phyloP scores from a whole-genome alignment of 768 basidiomycete genomes.

The Chalciporus chontae region DNA sequence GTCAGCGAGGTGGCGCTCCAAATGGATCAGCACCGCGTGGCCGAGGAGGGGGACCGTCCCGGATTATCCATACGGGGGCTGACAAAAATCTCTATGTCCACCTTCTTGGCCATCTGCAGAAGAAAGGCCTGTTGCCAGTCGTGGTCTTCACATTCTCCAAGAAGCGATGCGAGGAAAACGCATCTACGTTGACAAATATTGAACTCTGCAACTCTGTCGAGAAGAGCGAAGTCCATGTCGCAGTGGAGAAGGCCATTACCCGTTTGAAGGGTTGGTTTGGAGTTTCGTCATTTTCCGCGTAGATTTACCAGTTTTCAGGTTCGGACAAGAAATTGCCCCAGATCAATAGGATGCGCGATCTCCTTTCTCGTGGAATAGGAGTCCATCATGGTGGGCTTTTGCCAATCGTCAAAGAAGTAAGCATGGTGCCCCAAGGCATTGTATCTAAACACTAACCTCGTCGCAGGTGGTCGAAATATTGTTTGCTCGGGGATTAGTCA shows the following conservation, averaged over 20 bases:
- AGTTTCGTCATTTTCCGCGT: background rate
- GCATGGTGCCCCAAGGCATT: conserved; percentile 9
- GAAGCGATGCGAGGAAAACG: conserved; percentile 96
- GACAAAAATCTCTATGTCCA: conserved; percentile 96
- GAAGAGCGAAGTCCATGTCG: conserved; percentile 96
- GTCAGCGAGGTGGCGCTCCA: conserved; percentile 47
- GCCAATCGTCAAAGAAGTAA: conserved; percentile 94
- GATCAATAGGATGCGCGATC: conserved; percentile 83
- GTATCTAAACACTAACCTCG: conserved; percentile 5
- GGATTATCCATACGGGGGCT: conserved; percentile 61
- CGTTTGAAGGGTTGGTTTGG: conserved; percentile 73
- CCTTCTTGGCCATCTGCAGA: conserved; percentile 80
- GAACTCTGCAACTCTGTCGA: conserved; percentile 88
- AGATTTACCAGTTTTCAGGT: conserved; percentile 42
- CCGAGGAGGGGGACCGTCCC: conserved; percentile 45
- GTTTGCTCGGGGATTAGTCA: conserved; percentile 93
- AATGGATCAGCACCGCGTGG: conserved; percentile 33
- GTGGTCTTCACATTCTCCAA: conserved; percentile 98
- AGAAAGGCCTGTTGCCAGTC: conserved; percentile 83
- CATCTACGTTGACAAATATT: conserved; percentile 78
- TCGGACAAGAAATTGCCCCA: conserved; percentile 92
- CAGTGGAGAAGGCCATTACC: conserved; percentile 87
- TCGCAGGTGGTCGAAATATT: conserved; percentile 89
- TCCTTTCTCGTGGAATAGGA: conserved; percentile 90
- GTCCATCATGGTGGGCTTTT: conserved; percentile 96